Evolutionary conservation across 495 filamentous ascomycete genomes (phyloP), one percentile per base, ranked within the genome.

Genomic region (Astrothelium macrocarpum): DNA sequence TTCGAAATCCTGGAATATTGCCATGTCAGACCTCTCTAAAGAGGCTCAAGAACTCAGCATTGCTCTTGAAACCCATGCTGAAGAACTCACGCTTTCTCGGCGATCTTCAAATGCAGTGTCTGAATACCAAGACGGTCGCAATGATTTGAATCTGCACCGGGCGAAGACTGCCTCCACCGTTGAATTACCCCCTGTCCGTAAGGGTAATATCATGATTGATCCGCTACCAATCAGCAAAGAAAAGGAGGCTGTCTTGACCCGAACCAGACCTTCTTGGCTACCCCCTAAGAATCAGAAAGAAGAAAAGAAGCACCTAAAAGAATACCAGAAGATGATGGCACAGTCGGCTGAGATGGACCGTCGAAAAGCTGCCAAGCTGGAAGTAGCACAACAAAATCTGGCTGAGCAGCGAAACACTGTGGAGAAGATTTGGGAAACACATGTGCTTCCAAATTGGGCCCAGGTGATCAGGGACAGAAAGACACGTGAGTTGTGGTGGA

Each of bases 261-360:
- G 95, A 46, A 98, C 94, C 14, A 83, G 94, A 31, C 94, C 94
- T 0, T 93, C 89, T 43, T 98, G 94, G 94, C 79, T 98, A 18
- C 94, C 94, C 7, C 94, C 94, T 0, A 97, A 98, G 75, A 85
- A 90, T 65, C 91, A 89, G 29, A 90, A 88, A 59, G 94, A 98
- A 73, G 94, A 98, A 75, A 92, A 84, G 73, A 87, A 85, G 62
- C 94, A 98, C 71, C 67, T 98, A 62, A 92, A 83, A 70, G 89
- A 97, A 73, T 98, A 96, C 70, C 88, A 95, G 72, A 84, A 80
- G 70, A 97, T 98, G 89, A 95, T 96, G 89, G 85, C 85, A 0
- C 81, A 83, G 61, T 88, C 90, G 58, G 76, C 84, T 34, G 90
- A 95, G 75, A 82, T 87, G 53, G 78, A 64, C 77, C 76, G 69